A percentile compares a stretch with the other conserved stretches of the same genome.
Conservation (phyloP, 148 eudicot species). For the Amaranthus cruentus region DNA sequence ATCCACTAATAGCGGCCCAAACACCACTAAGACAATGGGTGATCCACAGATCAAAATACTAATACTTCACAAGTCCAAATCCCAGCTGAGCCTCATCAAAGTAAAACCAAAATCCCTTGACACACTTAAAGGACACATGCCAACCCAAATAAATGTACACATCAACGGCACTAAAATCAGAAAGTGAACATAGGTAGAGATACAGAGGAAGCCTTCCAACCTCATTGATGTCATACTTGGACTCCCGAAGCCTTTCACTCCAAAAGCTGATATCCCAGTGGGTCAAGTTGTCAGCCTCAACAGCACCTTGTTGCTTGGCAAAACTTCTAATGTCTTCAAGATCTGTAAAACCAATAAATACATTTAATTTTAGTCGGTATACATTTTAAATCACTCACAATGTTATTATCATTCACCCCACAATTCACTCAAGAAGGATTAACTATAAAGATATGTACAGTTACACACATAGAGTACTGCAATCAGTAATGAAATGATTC, state of each 20-base stretch:
- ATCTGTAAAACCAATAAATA: conserved; percentile 37
- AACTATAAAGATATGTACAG: too few relatives aligned
- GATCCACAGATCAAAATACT: neutral
- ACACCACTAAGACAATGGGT: neutral
- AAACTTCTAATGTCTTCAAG: conserved; percentile 80
- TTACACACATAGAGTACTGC: too few relatives aligned
- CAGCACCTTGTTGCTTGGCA: conserved; percentile 69
- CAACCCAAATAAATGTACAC: neutral
- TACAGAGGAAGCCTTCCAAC: conserved; percentile 32
- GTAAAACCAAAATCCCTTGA: too few relatives aligned
- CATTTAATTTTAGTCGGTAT: neutral
- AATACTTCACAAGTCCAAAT: neutral
- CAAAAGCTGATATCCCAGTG: conserved; percentile 89
- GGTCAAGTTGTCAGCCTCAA: conserved; percentile 68
- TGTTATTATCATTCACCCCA: too few relatives aligned
- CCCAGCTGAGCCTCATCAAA: neutral
- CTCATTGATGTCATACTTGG: conserved; percentile 94
- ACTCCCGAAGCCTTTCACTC: conserved; percentile 99
- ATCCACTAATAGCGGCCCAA: neutral
- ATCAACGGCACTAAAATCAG: neutral
- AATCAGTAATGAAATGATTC: too few relatives aligned
- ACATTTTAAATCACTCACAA: too few relatives aligned
- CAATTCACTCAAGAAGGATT: too few relatives aligned
- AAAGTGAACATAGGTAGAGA: neutral
- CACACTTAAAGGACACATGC: neutral